Evolutionary conservation across 2,329 filamentous ascomycete genomes (phyloP).

Genomic region (Coleophoma cylindrospora): DNA sequence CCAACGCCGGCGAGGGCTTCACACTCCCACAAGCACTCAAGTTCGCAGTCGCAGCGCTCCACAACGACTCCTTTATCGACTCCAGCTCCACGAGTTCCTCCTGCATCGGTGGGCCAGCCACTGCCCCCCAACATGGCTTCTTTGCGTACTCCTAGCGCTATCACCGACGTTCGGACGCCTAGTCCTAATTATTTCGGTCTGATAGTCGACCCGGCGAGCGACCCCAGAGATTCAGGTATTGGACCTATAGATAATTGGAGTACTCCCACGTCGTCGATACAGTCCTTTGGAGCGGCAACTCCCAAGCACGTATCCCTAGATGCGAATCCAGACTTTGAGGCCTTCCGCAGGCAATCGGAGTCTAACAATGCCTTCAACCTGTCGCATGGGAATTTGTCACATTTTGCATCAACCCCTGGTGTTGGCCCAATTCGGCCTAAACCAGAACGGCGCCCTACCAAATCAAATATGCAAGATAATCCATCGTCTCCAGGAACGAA

Average conservation of each 20-base stretch:
- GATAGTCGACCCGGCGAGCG: conserved; percentile 54
- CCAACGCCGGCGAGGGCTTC: conserved; percentile 19
- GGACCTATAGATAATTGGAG: conserved; percentile 71
- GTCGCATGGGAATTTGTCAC: conserved; percentile 32
- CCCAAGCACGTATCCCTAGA: conserved; percentile 68
- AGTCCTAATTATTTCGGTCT: conserved; percentile 90
- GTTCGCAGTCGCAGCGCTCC: conserved; percentile 15
- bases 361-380: conserved; percentile 50
- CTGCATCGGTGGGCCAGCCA: conserved; percentile 22
- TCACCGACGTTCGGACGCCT: conserved; percentile 35
- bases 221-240: conserved; percentile 58
- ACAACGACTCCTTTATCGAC: conserved; percentile 16
- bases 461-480: conserved; percentile 14
- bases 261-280: conserved; percentile 63
- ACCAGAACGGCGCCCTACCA: conserved; percentile 16
- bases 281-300: conserved; percentile 62
- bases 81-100: conserved; percentile 7
- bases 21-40: conserved; percentile 19
- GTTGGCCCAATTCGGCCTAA: conserved; percentile 9
- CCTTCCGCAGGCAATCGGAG: conserved; percentile 70
- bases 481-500: conserved; percentile 14
- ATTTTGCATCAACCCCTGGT: conserved; percentile 35
- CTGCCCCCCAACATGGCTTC: conserved; percentile 13
- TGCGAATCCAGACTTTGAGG: conserved; percentile 76
- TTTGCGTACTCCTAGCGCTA: conserved; percentile 18